Conservation (phyloP, 129 eudicot genomes). For the Arctium lappa region DNA sequence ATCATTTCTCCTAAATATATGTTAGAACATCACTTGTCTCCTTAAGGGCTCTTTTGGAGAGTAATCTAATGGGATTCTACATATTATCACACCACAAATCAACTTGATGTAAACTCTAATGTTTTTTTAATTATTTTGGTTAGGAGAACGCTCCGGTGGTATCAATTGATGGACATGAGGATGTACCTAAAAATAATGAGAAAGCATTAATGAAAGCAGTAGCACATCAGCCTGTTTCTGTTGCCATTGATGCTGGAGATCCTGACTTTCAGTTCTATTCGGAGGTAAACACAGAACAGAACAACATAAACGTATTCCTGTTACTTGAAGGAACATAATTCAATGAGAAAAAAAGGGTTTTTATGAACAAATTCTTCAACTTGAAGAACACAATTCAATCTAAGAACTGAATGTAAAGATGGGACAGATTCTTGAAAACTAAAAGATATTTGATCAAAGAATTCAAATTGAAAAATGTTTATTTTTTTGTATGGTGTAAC, state of each 20-base stretch:
- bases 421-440: background rate
- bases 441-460: background rate
- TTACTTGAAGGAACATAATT: background rate
- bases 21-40: background rate
- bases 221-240: slow-evolving; percentile 78
- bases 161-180: slow-evolving; percentile 83
- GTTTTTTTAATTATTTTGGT: background rate
- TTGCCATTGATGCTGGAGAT: slow-evolving; percentile 84
- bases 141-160: slow-evolving; percentile 64
- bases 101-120: background rate
- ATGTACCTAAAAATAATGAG: slow-evolving; percentile 74
- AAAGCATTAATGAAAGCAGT: slow-evolving; percentile 74
- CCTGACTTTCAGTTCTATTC: slow-evolving; percentile 81
- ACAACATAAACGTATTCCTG: background rate
- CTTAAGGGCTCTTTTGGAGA: background rate
- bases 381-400: background rate
- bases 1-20: background rate
- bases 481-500: slow-evolving; percentile 2
- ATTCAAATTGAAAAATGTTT: background rate
- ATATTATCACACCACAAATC: background rate
- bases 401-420: background rate
- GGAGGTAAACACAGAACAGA: slow-evolving; percentile 49
- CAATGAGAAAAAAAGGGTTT: background rate
- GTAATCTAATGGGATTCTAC: background rate
- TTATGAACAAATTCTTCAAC: background rate